phyloP scores from a whole-genome alignment of 2,329 filamentous ascomycete genomes.

The Penicillium sp. region DNA sequence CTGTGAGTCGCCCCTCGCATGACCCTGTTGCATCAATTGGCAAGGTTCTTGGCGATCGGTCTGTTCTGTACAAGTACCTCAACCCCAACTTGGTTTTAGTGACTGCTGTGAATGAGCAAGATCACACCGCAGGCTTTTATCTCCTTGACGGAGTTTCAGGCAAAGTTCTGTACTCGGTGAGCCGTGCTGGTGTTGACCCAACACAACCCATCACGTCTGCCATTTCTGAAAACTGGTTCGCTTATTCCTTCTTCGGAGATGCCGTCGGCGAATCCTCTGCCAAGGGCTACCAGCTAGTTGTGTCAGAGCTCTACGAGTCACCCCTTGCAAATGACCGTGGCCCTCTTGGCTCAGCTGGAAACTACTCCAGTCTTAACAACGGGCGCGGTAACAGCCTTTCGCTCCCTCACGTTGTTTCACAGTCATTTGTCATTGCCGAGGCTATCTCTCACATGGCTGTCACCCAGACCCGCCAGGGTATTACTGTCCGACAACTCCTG shows the following conservation, averaged over 20 bases:
- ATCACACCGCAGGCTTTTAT: slow-evolving; percentile 60
- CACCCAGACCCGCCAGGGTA: slow-evolving; percentile 86
- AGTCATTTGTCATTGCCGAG: slow-evolving; percentile 73
- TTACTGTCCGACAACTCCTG: slow-evolving; percentile 75
- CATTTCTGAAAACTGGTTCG: slow-evolving; percentile 91
- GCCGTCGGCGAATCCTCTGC: slow-evolving; percentile 46
- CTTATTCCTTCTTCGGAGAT: slow-evolving; percentile 69
- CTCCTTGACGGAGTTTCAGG: slow-evolving; percentile 84
- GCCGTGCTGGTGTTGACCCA: slow-evolving; percentile 67
- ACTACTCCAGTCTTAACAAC: slow-evolving; percentile 72
- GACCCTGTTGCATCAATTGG: slow-evolving; percentile 94
- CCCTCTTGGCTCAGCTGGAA: slow-evolving; percentile 60
- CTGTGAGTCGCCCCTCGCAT: slow-evolving; percentile 64
- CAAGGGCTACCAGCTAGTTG: slow-evolving; percentile 78
- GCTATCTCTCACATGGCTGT: slow-evolving; percentile 75
- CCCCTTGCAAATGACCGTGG: slow-evolving; percentile 77
- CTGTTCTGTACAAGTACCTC: slow-evolving; percentile 96
- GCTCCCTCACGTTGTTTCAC: slow-evolving; percentile 69
- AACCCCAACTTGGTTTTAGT: slow-evolving; percentile 80
- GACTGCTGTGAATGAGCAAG: slow-evolving; percentile 57
- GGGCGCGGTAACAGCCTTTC: slow-evolving; percentile 46
- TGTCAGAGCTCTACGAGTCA: slow-evolving; percentile 89
- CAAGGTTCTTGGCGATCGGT: slow-evolving; percentile 81
- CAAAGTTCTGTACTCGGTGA: slow-evolving; percentile 64
- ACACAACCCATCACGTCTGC: slow-evolving; percentile 67